phyloP scores from a whole-genome alignment of 1,139 yeast genomes.

The Geotrichum phurueaensis region DNA sequence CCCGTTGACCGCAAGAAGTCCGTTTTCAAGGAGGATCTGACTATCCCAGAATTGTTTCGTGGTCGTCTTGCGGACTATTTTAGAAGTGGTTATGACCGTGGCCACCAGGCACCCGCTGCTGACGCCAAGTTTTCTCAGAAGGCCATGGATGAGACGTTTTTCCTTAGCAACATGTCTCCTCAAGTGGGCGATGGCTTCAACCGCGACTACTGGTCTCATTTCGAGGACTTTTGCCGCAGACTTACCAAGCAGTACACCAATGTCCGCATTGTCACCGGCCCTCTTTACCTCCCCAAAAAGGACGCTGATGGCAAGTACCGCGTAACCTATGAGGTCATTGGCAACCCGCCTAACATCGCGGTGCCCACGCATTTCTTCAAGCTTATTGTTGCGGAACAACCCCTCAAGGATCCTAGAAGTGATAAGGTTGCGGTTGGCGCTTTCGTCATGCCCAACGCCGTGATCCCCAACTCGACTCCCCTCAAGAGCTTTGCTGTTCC shows the following conservation, averaged over 20 bases:
- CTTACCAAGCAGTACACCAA: conserved; percentile 61
- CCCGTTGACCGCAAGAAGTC: conserved; percentile 64
- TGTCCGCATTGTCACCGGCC: conserved; percentile 90
- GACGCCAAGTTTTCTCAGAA: conserved; percentile 82
- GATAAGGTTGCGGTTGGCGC: conserved; percentile 75
- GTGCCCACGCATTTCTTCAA: conserved; percentile 98
- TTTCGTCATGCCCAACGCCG: conserved; percentile 83
- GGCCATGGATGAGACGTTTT: conserved; percentile 95
- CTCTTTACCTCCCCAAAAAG: conserved; percentile 76
- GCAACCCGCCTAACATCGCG: conserved; percentile 93
- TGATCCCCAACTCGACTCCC: conserved; percentile 63
- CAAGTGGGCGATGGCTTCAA: conserved; percentile 98
- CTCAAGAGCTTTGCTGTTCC: conserved; percentile 80
- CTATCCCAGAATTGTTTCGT: conserved; percentile 71
- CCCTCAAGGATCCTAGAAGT: conserved; percentile 34
- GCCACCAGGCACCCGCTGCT: conserved; percentile 98
- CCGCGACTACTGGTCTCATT: conserved; percentile 95
- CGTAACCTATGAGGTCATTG: conserved; percentile 87
- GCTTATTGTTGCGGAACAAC: conserved; percentile 73
- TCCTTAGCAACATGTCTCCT: conserved; percentile 85
- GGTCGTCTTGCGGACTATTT: conserved; percentile 77
- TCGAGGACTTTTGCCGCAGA: conserved; percentile 81
- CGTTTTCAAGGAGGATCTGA: conserved; percentile 79
- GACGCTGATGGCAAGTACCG: conserved; percentile 74
- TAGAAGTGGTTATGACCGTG: conserved; percentile 93